phyloP scores from a whole-genome alignment of 148 eudicot genomes.

The Fagopyrum esculentum region DNA sequence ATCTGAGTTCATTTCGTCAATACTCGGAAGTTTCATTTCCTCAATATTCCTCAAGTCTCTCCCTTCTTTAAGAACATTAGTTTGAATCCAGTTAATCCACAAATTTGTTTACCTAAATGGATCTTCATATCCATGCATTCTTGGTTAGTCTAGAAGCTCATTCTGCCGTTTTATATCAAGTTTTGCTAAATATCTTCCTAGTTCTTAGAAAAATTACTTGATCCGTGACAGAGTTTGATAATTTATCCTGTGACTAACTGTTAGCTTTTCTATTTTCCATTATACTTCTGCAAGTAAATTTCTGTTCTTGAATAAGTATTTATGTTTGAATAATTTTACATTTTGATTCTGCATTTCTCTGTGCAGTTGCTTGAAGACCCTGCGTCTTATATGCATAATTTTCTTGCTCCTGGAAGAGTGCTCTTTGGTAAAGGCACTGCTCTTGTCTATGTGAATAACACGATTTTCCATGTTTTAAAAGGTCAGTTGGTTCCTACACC shows the following conservation, averaged over 20 bases:
- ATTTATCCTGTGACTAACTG: too few relatives aligned
- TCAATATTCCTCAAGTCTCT: too few relatives aligned
- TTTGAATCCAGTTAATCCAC: too few relatives aligned
- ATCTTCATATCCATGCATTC: too few relatives aligned
- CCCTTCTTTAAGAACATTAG: too few relatives aligned
- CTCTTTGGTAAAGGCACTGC: constrained; percentile 67
- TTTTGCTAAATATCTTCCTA: neutral
- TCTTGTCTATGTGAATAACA: constrained; percentile 56
- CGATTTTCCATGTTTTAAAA: constrained; percentile 53
- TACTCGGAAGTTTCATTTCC: too few relatives aligned
- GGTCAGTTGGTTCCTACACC: constrained; percentile 38
- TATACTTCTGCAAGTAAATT: neutral
- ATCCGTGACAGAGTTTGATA: too few relatives aligned
- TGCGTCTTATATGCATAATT: constrained; percentile 38
- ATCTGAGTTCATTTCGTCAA: too few relatives aligned
- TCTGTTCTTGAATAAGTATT: neutral
- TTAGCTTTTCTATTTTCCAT: too few relatives aligned
- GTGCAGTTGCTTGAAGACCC: constrained; percentile 73
- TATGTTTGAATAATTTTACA: neutral
- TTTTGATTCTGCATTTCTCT: neutral
- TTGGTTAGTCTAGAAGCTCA: too few relatives aligned
- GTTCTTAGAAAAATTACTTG: neutral
- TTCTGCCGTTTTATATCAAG: too few relatives aligned
- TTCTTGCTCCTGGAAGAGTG: constrained; percentile 64
- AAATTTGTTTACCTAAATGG: too few relatives aligned